Conservation (phyloP, 306 rosid species). For the Fragaria iinumae region DNA sequence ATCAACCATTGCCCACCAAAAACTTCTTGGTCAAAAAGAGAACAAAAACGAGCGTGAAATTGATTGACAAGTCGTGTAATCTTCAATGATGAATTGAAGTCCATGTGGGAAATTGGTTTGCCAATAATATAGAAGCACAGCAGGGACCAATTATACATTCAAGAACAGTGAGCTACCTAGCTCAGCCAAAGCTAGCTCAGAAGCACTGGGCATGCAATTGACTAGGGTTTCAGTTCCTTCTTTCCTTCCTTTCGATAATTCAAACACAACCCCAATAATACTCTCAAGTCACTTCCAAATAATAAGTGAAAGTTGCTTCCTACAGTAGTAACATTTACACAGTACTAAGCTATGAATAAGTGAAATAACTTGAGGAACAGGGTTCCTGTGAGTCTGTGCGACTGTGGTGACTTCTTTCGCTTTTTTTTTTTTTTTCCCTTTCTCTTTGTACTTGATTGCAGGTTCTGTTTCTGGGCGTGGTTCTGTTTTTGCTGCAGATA, state of each 20-base stretch:
- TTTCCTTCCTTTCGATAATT: background rate
- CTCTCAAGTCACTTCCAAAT: background rate
- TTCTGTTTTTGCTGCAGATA: background rate
- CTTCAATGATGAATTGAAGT: background rate
- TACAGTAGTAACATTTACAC: background rate
- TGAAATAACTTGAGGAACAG: background rate
- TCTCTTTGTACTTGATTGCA: background rate
- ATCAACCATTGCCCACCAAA: background rate
- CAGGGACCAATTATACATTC: slow-evolving; percentile 3
- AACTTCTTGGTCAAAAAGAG: background rate
- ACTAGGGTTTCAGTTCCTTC: background rate
- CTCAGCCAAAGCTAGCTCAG: background rate
- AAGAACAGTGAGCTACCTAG: background rate
- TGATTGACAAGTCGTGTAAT: background rate
- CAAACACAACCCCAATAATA: background rate
- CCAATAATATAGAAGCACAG: background rate
- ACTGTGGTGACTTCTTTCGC: background rate
- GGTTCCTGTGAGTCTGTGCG: background rate
- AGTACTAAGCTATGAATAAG: background rate
- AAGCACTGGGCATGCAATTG: background rate
- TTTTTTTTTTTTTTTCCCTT: no score
- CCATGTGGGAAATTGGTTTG: background rate
- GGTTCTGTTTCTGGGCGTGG: background rate
- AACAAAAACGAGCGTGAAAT: background rate
- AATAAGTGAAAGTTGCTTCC: background rate